Base-by-base conservation (phyloP, 768 basidiomycete species). In the Lactarius sanguifluus region DNA sequence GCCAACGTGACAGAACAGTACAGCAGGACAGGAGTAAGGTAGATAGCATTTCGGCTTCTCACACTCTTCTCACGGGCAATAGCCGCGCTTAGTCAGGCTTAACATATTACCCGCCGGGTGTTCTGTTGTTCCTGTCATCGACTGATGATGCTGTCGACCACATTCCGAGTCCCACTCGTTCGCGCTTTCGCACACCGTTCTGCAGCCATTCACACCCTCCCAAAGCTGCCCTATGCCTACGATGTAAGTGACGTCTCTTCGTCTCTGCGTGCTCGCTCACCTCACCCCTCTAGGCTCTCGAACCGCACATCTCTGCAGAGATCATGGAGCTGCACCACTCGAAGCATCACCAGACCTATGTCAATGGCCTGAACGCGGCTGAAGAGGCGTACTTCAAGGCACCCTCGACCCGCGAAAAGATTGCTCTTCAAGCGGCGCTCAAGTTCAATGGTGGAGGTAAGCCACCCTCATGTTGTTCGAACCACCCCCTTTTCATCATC, bases 391-490 rank as follows among this genome's bases (percentile, higher is more conserved):
- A 92, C 74, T 79, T 83, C 34, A 86, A 86, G 68, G 76, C 87
- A 4, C 74, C 81, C 20, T 85, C 90, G 45, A 82, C 86, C 62
- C 88, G 88, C 75, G 88, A 90, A 72, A 80, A 83, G 69, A 96
- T 99, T 76, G 84, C 84, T 3, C 84, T 98, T 20, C 96, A 98
- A 77, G 80, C 90, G 16, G 95, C 96, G 10, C 81, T 99, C 75
- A 98, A 94, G 80, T 99, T 98, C 79, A 96, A 97, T 76, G 96
- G 96, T n/a, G 96, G 96, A 73, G 93, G 94, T 86, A 60, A 25
- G 23, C 20, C 41, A 38, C 12, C 36, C 12, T 38, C 36, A 38
- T 34, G 32, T 12, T 12, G 9, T 45, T 40, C 23, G 20, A 20
- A 10, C 18, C 20, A 47, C 13, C 55, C 16, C 55, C 38, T 30